Conservation (phyloP, 345 rosid species). For the Litchi chinensis region DNA sequence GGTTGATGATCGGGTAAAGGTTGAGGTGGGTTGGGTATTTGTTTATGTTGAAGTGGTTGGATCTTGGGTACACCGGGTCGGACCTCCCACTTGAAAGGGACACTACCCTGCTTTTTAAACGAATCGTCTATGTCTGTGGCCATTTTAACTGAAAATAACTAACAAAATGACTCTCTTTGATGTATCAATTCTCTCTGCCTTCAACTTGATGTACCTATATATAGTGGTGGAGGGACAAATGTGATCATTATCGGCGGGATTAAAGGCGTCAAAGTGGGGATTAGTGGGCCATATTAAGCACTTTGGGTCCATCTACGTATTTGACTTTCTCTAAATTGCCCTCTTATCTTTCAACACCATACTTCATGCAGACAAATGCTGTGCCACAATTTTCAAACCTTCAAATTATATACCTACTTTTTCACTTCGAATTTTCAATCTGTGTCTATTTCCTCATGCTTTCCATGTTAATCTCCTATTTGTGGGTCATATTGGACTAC, state of each 20-base stretch:
- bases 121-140: conserved; percentile 53
- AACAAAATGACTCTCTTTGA: background rate
- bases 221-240: background rate
- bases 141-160: conserved; percentile 30
- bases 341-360: background rate
- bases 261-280: conserved; percentile 55
- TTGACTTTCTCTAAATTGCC: conserved; percentile 29
- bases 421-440: too few species aligned
- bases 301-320: conserved; percentile 20
- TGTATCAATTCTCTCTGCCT: background rate
- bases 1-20: conserved; percentile 27
- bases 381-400: too few species aligned
- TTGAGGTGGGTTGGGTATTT: conserved; percentile 25
- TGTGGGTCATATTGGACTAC: background rate
- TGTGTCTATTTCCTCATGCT: background rate
- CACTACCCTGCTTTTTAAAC: conserved; percentile 69
- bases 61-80: conserved; percentile 92
- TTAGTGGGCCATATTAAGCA: conserved; percentile 28
- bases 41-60: conserved; percentile 36
- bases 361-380: background rate
- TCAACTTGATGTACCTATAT: background rate
- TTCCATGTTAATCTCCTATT: background rate
- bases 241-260: conserved; percentile 42
- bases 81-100: conserved; percentile 97
- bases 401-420: too few species aligned